A percentile compares a stretch with the other conserved stretches of the same genome.
Conservation (phyloP, 2,329 filamentous ascomycete genomes). For the Dothideomycetes sp. region DNA sequence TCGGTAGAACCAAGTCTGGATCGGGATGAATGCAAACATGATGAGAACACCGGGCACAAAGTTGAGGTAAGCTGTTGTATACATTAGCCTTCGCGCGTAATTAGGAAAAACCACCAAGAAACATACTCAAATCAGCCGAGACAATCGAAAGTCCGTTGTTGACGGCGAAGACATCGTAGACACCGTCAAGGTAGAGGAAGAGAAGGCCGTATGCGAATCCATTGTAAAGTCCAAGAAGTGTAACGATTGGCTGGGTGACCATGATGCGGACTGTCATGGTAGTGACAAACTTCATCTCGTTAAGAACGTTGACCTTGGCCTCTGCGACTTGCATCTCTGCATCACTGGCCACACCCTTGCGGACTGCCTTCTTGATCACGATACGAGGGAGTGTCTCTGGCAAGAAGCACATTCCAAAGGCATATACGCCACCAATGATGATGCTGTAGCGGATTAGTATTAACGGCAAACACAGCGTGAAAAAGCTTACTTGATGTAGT, state of each 20-base stretch:
- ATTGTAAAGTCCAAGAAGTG: slow-evolving; percentile 37
- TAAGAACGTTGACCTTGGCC: slow-evolving; percentile 21
- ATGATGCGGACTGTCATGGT: slow-evolving; percentile 33
- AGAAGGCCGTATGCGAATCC: slow-evolving; percentile 24
- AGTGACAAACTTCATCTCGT: slow-evolving; percentile 12
- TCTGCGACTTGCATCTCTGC: slow-evolving; percentile 31
- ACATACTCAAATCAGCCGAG: slow-evolving; percentile 2
- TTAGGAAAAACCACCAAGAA: too few species aligned
- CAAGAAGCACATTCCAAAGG: slow-evolving; percentile 7
- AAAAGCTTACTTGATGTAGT: slow-evolving; percentile 40
- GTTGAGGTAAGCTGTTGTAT: background rate
- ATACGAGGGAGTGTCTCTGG: slow-evolving; percentile 20
- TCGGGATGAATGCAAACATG: slow-evolving; percentile 7
- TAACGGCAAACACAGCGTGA: slow-evolving; percentile 33
- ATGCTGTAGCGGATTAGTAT: slow-evolving; percentile 6
- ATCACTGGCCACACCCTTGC: slow-evolving; percentile 48
- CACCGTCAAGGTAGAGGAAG: slow-evolving; percentile 20
- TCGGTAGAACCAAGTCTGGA: slow-evolving; percentile 8
- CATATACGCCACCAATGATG: slow-evolving; percentile 5
- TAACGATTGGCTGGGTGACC: slow-evolving; percentile 37
- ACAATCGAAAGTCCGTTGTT: slow-evolving; percentile 7
- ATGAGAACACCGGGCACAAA: background rate
- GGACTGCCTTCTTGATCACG: slow-evolving; percentile 42
- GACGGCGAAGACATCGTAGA: slow-evolving; percentile 7
- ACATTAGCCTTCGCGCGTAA: too few species aligned